Evolutionary conservation across 2,329 filamentous ascomycete genomes (phyloP), one percentile per base, ranked within the genome.

Genomic region (Verticillium dahliae): DNA sequence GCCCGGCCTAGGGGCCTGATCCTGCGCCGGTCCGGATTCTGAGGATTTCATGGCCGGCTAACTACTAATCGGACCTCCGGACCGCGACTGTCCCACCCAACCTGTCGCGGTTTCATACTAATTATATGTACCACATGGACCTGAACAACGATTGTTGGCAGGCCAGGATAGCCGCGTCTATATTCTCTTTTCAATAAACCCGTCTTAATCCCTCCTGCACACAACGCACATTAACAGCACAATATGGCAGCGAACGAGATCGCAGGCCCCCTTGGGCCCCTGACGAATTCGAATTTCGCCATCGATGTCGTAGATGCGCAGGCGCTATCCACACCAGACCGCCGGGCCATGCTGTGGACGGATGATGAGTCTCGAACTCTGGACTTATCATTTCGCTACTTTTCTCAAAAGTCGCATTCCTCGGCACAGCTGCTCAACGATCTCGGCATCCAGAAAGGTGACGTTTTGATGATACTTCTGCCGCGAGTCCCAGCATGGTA

Each of bases 251-350:
- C 39, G 4, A 45, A 9, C 4, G 15, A 6, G 39, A 45, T 18
- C n/a, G n/a, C 5, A n/a, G n/a, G 3, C 9, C 18, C 18, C 9
- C 9, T 18, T 4, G n/a, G 18, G 45, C 18, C 11, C 10, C 6
- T 15, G 22, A 13, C 38, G 6, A 31, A 33, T 14, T 14, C 31
- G 22, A 58, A 58, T 22, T 58, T 58, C 9, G 57, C 57, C 22
- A 58, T 58, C 38, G 57, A 58, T 18, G 57, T 58, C 6, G 57
- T 58, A 13, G 57, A 58, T n/a, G 57, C 37, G 13, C 38, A 45
- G 13, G 57, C 57, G 4, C n/a, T 27, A 6, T 58, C 57, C 1
- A 41, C 35, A 4, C 57, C 57, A 22, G 57, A 45, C 57, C 57
- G 37, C 4, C 37, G 37, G 13, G 57, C 57, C 3, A 58, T 58